Evolutionary conservation across 495 filamentous ascomycete genomes (phyloP).

Genomic region (Penicillium antarcticum): DNA sequence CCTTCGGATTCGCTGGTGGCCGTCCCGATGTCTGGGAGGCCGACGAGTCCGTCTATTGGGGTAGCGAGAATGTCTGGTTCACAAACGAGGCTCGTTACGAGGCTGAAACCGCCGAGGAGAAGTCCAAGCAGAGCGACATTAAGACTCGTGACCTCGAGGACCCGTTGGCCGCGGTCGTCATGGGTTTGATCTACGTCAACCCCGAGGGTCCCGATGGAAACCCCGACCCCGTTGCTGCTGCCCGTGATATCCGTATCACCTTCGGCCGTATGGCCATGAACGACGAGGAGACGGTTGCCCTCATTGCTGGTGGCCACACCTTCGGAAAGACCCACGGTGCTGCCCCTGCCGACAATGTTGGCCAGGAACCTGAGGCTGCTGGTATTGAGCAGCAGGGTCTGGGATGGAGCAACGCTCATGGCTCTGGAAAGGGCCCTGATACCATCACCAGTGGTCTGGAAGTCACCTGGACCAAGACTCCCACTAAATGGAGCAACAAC

Average conservation of each 20-base stretch:
- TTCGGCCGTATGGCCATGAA: conserved; percentile 77
- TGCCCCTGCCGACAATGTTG: conserved; percentile 53
- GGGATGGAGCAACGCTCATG: conserved; percentile 60
- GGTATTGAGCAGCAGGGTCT: conserved; percentile 60
- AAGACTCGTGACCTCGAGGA: conserved; percentile 58
- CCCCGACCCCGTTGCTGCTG: conserved; percentile 64
- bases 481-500: conserved; percentile 63
- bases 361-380: conserved; percentile 60
- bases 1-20: conserved; percentile 68
- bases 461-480: conserved; percentile 70
- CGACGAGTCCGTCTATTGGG: conserved; percentile 73
- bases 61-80: conserved; percentile 66
- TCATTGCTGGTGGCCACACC: conserved; percentile 71
- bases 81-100: conserved; percentile 62
- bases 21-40: conserved; percentile 68
- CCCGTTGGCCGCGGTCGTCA: conserved; percentile 62
- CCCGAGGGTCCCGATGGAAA: conserved; percentile 70
- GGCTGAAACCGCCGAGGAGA: conserved; percentile 45
- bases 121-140: conserved; percentile 48
- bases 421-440: conserved; percentile 58
- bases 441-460: conserved; percentile 71
- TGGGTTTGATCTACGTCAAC: conserved; percentile 77
- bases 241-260: conserved; percentile 64
- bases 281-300: conserved; percentile 70
- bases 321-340: conserved; percentile 78